Conservation (phyloP, 768 basidiomycete genomes). For the Suillus spraguei region DNA sequence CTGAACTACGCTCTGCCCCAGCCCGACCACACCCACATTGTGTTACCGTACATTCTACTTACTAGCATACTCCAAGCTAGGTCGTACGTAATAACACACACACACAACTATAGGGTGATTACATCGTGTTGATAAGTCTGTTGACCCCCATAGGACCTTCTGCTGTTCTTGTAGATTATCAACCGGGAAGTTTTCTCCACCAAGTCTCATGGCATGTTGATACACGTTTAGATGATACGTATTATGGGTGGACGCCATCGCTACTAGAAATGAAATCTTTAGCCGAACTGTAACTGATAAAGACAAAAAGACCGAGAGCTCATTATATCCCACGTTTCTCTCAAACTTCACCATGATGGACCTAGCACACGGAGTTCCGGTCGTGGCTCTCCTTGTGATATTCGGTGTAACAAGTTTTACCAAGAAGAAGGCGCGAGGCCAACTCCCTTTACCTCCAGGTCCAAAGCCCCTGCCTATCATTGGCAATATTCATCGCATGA, state of each 20-base stretch:
- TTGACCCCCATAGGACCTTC: background rate
- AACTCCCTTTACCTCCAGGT: conserved; percentile 49
- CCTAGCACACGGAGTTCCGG: background rate
- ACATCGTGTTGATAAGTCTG: background rate
- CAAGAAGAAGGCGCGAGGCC: conserved; percentile 6
- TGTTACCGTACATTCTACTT: no score
- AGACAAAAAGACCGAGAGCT: background rate
- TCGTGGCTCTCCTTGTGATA: background rate
- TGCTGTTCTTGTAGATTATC: background rate
- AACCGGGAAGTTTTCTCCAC: background rate
- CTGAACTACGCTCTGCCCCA: no score
- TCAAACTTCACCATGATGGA: background rate
- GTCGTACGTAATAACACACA: background rate
- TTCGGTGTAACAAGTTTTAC: background rate
- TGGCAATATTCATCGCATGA: conserved; percentile 49
- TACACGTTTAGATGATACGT: background rate
- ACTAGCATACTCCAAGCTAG: no score
- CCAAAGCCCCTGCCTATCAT: conserved; percentile 47
- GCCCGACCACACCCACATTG: no score
- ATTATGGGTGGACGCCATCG: background rate
- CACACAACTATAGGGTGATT: no score
- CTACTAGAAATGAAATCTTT: background rate
- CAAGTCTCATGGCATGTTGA: background rate
- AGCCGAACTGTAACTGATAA: background rate
- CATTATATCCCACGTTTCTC: background rate